Evolutionary conservation across 2,329 filamentous ascomycete species (phyloP).

Genomic region (Microascus cirrosus): DNA sequence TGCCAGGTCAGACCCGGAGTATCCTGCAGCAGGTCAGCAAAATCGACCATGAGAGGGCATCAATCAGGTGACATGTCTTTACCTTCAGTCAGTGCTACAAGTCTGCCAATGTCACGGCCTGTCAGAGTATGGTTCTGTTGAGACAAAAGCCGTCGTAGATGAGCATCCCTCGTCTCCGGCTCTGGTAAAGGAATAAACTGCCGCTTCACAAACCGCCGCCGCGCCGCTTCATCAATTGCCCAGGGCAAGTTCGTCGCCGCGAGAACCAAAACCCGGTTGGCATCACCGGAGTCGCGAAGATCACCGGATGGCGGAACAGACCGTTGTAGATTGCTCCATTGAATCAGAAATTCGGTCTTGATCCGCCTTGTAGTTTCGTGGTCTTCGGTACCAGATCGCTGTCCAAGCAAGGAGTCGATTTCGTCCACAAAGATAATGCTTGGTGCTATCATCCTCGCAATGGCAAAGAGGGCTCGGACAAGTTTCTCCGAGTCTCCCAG

Average conservation of each 20-base stretch:
- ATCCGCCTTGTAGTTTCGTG: constrained; percentile 89
- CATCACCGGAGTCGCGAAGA: constrained; percentile 49
- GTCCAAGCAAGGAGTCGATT: constrained; percentile 86
- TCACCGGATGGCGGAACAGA: constrained; percentile 53
- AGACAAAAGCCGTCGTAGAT: constrained; percentile 68
- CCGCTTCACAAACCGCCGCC: constrained; percentile 78
- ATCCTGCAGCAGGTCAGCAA: constrained; percentile 48
- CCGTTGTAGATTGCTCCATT: constrained; percentile 89
- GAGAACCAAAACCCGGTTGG: constrained; percentile 73
- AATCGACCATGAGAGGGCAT: background rate
- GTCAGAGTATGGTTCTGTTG: constrained; percentile 78
- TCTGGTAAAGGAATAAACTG: constrained; percentile 96
- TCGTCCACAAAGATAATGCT: constrained; percentile 98
- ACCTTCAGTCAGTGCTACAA: constrained; percentile 83
- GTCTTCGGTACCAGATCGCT: constrained; percentile 71
- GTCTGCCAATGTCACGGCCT: constrained; percentile 56
- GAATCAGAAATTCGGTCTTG: constrained; percentile 96
- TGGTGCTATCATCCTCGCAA: constrained; percentile 83
- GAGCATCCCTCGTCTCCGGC: constrained; percentile 64
- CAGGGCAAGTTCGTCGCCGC: constrained; percentile 94
- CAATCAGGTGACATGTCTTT: constrained; percentile 18
- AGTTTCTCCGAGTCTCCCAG: constrained; percentile 94
- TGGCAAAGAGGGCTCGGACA: constrained; percentile 77
- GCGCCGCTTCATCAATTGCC: constrained; percentile 93
- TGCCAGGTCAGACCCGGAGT: constrained; percentile 94